Evolutionary conservation across 192 early-diverging fungal species (phyloP), one percentile per base, ranked within the genome.

Genomic region (Rhizoclosmatium sp.): DNA sequence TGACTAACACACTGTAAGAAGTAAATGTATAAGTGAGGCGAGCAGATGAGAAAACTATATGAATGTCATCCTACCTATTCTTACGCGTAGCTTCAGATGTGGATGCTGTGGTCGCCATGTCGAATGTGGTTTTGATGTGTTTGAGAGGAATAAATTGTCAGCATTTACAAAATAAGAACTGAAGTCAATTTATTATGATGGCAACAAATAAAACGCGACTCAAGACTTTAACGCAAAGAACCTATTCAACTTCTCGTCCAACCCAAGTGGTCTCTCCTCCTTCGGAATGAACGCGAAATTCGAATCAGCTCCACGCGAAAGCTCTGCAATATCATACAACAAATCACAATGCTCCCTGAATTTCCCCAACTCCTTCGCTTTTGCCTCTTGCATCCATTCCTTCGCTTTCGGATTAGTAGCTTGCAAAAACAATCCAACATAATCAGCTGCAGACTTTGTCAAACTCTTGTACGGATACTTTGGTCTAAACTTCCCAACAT

Each of bases 1-100:
- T 98, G 47, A 98, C 83, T 21, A 97, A 91, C 54, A 97, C 93
- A 80, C 91, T 93, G 78, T 44, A 54, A 7, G n/a, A 5, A 69
- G 46, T 10, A 16, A 47, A 56, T 56, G 9, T 9, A 56, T 14
- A 9, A n/a, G 19, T 56, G 10, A n/a, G 54, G 54, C 19, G 9
- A 14, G 54, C 10, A n/a, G 54, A 56, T 56, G 54, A 56, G 54
- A 31, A 0, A 31, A 31, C 31, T n/a, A 56, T 56, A n/a, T 56
- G 54, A 9, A 56, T 9, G 54, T 9, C 54, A 56, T 56, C 60
- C 0, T 56, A 71, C 69, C 69, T 71, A 45, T 71, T 71, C 39
- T 71, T 71, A 9, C 69, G 69, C 4, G 49, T 5, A 5, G 51
- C 69, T 3, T 71, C 69, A 42, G 65, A 62, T 21, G 51, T 16